These are phyloP conservation scores for Terfezia boudieri DNA, from an alignment of 495 filamentous ascomycete genomes.

Conservation along the genomic window DNA sequence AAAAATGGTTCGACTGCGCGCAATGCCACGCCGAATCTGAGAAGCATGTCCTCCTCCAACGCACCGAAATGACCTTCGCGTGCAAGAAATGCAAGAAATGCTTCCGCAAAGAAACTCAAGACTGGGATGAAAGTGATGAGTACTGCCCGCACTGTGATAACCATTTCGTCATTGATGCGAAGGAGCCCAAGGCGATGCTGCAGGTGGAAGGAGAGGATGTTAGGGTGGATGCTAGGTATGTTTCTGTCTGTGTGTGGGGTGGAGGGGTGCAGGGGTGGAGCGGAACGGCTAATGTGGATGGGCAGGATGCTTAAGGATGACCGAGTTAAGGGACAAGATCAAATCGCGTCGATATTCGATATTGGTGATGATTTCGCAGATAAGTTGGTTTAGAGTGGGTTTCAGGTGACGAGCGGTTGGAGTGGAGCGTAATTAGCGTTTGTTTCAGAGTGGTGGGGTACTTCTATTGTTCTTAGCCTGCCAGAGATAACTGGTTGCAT, in stretches of 20 bases:
- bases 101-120: slow-evolving; percentile 76
- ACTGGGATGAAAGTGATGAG: slow-evolving; percentile 95
- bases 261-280: background rate
- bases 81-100: slow-evolving; percentile 98
- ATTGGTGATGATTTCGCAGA: slow-evolving; percentile 35
- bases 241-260: slow-evolving; percentile 7
- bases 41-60: slow-evolving; percentile 49
- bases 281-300: background rate
- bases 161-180: slow-evolving; percentile 79
- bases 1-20: slow-evolving; percentile 97
- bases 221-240: slow-evolving; percentile 42
- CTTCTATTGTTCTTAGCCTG: too few species aligned
- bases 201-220: slow-evolving; percentile 79
- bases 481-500: too few species aligned
- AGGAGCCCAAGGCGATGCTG: slow-evolving; percentile 55
- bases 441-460: too few species aligned
- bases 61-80: slow-evolving; percentile 75
- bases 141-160: slow-evolving; percentile 99
- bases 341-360: slow-evolving; percentile 32
- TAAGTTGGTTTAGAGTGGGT: slow-evolving; percentile 39
- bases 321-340: slow-evolving; percentile 38
- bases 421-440: too few species aligned
- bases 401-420: too few species aligned
- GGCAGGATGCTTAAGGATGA: slow-evolving; percentile 82
- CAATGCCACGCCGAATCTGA: slow-evolving; percentile 78